phyloP scores from a whole-genome alignment of 176 grass and related monocot species.

The Triticum timopheevii region DNA sequence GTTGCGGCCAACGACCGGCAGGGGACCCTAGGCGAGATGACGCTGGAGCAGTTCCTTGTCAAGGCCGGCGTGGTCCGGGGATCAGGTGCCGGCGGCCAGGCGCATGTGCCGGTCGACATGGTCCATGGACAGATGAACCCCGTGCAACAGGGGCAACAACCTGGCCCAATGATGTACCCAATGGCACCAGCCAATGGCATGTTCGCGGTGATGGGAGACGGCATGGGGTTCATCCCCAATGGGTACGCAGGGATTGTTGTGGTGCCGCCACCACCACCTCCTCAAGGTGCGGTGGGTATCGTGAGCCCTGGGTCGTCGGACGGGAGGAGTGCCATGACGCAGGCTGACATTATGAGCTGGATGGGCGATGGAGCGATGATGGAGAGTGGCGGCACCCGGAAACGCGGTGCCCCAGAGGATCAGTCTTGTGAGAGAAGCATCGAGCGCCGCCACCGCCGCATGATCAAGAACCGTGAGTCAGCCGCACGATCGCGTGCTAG shows the following conservation, averaged over 20 bases:
- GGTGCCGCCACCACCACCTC: slow-evolving; percentile 30
- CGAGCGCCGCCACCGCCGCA: slow-evolving; percentile 72
- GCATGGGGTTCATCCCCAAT: slow-evolving; percentile 33
- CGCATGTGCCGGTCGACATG: slow-evolving; percentile 29
- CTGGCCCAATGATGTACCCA: slow-evolving; percentile 29
- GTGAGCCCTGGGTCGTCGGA: slow-evolving; percentile 57
- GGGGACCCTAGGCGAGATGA: slow-evolving; percentile 83
- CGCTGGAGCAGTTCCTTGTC: slow-evolving; percentile 86
- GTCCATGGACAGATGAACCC: slow-evolving; percentile 30
- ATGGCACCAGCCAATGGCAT: slow-evolving; percentile 25
- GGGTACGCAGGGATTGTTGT: slow-evolving; percentile 39
- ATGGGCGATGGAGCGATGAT: slow-evolving; percentile 25
- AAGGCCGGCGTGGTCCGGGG: slow-evolving; percentile 76
- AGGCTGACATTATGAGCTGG: slow-evolving; percentile 44
- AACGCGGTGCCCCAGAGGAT: slow-evolving; percentile 32
- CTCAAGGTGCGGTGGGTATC: slow-evolving; percentile 12
- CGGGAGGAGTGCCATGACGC: slow-evolving; percentile 47
- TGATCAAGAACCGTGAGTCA: slow-evolving; percentile 98
- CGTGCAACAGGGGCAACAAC: slow-evolving; percentile 33
- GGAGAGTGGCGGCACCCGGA: slow-evolving; percentile 5
- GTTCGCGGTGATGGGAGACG: slow-evolving; percentile 45
- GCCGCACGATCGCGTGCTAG: slow-evolving; percentile 37
- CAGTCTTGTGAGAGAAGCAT: slow-evolving; percentile 54
- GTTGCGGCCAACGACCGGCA: slow-evolving; percentile 19
- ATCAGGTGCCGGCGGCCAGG: neutral